These are phyloP conservation scores for Polychaeton citri DNA, from an alignment of 2,329 filamentous ascomycete genomes.

Conservation along the genomic window DNA sequence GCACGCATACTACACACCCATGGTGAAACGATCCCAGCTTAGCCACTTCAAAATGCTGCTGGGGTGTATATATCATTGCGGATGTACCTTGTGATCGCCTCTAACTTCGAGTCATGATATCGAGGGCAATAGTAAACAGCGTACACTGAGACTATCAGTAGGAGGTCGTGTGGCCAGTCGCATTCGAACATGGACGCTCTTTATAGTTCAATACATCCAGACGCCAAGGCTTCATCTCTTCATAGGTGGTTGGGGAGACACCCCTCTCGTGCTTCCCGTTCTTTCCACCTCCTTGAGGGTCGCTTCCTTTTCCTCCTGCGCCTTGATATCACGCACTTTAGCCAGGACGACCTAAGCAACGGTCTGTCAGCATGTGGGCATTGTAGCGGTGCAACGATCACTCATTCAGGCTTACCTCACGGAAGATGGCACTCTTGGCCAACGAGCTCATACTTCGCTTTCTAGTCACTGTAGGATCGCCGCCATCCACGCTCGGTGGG, in stretches of 20 bases:
- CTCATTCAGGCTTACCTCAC: constrained; percentile 47
- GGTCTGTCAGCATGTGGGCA: background rate
- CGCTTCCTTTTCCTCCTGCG: constrained; percentile 51
- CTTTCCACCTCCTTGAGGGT: constrained; percentile 4
- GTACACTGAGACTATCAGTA: too few relatives aligned
- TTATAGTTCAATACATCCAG: too few relatives aligned
- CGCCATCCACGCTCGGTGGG: constrained; percentile 8
- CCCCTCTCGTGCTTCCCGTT: background rate
- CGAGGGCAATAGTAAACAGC: too few relatives aligned
- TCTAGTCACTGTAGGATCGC: constrained; percentile 13
- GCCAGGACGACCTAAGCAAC: constrained; percentile 50
- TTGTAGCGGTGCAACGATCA: background rate
- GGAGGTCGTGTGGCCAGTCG: too few relatives aligned
- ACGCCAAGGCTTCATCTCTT: too few relatives aligned
- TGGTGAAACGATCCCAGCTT: too few relatives aligned
- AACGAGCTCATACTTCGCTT: constrained; percentile 44
- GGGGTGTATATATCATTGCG: too few relatives aligned
- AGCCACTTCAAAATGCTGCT: too few relatives aligned
- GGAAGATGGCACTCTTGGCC: constrained; percentile 66
- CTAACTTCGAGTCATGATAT: too few relatives aligned
- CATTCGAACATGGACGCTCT: too few relatives aligned
- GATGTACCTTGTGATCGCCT: too few relatives aligned
- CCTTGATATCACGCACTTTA: constrained; percentile 86
- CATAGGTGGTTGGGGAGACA: background rate
- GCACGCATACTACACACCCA: too few relatives aligned